Conservation (phyloP, 108 stramenopile genomes). For the Skeletonema costatum region DNA sequence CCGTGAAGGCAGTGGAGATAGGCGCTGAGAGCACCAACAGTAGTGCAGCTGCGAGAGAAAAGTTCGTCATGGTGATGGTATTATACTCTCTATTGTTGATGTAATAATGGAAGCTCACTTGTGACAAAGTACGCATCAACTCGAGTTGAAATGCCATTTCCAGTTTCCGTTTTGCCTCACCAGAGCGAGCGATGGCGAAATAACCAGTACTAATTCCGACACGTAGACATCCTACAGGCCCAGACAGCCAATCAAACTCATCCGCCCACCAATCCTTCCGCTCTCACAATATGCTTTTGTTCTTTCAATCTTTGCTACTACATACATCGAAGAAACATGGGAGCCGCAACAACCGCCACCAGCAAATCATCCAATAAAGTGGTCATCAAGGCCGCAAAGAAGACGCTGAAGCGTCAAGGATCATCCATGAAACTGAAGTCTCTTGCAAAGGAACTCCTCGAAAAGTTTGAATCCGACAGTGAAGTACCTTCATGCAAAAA, state of each 20-base stretch:
- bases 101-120: too few relatives aligned
- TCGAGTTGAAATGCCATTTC: too few relatives aligned
- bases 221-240: too few relatives aligned
- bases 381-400: constrained; percentile 76
- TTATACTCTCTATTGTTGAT: too few relatives aligned
- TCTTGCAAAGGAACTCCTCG: constrained; percentile 61
- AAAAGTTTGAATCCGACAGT: constrained; percentile 50
- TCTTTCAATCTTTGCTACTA: neutral
- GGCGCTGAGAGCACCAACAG: neutral
- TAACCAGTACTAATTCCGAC: too few relatives aligned
- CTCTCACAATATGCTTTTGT: neutral
- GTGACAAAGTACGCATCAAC: too few relatives aligned
- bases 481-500: constrained; percentile 44
- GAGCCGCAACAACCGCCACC: constrained; percentile 10
- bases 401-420: constrained; percentile 69
- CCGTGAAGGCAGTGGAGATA: neutral
- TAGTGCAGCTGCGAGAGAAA: neutral
- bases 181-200: too few relatives aligned
- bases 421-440: constrained; percentile 77
- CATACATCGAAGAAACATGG: constrained; percentile 12
- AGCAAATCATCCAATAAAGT: neutral
- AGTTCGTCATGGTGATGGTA: neutral
- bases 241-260: neutral
- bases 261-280: neutral
- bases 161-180: too few relatives aligned